A percentile compares a stretch with the other conserved stretches of the same genome.
These are phyloP conservation scores for Triticum urartu DNA, from an alignment of 176 grass and related monocot genomes.

Conservation along the genomic window DNA sequence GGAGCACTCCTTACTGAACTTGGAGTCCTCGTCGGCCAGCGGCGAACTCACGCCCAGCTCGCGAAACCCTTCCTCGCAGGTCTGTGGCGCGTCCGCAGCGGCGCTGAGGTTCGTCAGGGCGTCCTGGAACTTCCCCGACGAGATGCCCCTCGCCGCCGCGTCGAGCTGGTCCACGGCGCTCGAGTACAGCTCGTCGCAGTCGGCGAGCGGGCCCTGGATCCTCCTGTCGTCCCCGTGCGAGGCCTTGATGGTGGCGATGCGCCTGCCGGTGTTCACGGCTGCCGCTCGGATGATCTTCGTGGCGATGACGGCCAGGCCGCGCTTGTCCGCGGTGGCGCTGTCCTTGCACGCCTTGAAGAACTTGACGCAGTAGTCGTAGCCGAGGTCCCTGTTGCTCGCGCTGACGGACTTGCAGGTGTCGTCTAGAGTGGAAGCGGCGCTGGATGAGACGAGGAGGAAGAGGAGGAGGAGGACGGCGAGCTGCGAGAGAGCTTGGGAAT, in stretches of 20 bases:
- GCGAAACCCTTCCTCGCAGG: constrained; percentile 50
- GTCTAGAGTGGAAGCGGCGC: constrained; percentile 28
- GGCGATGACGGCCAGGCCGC: constrained; percentile 49
- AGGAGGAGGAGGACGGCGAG: constrained; percentile 24
- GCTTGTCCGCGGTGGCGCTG: constrained; percentile 34
- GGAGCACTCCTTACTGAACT: constrained; percentile 35
- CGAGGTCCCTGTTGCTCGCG: not conserved
- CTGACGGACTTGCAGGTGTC: constrained; percentile 57
- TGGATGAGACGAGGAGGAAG: not conserved
- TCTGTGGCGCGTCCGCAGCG: constrained; percentile 23
- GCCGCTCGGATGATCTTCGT: not conserved
- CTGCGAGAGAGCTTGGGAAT: not conserved
- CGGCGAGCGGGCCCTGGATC: constrained; percentile 9
- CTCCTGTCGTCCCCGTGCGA: constrained; percentile 36
- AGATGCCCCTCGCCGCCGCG: constrained; percentile 2
- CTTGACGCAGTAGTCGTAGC: constrained; percentile 50
- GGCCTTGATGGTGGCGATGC: constrained; percentile 39
- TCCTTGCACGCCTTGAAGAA: constrained; percentile 43
- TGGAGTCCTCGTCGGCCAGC: constrained; percentile 24
- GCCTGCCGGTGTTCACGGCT: constrained; percentile 1
- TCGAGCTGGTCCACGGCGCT: constrained; percentile 3
- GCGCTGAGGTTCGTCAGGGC: constrained; percentile 34
- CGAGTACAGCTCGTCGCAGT: constrained; percentile 44
- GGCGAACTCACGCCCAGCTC: constrained; percentile 16
- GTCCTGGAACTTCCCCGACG: not conserved